Conservation (phyloP, 352 stramenopile genomes). For the Phytophthora macrochlamydospora region DNA sequence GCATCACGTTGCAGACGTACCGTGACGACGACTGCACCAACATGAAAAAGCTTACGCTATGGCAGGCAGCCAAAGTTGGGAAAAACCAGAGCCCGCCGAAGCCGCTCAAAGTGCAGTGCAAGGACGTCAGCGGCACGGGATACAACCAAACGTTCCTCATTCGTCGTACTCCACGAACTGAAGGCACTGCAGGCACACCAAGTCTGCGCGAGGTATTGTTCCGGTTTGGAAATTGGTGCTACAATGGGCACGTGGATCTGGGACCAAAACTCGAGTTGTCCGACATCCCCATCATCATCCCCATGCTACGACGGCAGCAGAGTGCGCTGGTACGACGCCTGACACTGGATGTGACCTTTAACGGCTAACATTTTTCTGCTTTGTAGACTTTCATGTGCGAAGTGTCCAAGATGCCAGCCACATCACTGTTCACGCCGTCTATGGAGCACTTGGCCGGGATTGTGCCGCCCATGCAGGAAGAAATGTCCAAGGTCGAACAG, state of each 20-base stretch:
- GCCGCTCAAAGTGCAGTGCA: slow-evolving; percentile 84
- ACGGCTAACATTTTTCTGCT: not conserved
- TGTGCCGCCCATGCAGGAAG: slow-evolving; percentile 85
- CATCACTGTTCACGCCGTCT: slow-evolving; percentile 85
- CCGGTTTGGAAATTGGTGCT: slow-evolving; percentile 96
- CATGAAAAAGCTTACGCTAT: slow-evolving; percentile 94
- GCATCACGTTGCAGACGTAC: slow-evolving; percentile 87
- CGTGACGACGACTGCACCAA: slow-evolving; percentile 79
- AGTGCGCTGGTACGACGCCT: slow-evolving; percentile 68
- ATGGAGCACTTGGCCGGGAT: slow-evolving; percentile 88
- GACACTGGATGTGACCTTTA: not conserved
- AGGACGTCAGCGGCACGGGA: slow-evolving; percentile 77
- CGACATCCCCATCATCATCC: slow-evolving; percentile 94
- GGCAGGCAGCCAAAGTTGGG: slow-evolving; percentile 72
- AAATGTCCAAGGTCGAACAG: slow-evolving; percentile 84
- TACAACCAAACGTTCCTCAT: slow-evolving; percentile 91
- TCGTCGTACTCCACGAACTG: slow-evolving; percentile 55
- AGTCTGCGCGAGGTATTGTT: slow-evolving; percentile 93
- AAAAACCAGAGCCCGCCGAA: slow-evolving; percentile 72
- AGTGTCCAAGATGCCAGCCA: slow-evolving; percentile 89
- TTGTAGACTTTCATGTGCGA: slow-evolving; percentile 92
- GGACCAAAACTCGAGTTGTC: slow-evolving; percentile 86
- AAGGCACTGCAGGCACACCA: slow-evolving; percentile 28
- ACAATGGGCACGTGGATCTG: slow-evolving; percentile 93
- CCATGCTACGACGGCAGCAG: slow-evolving; percentile 93